Percentiles rank a stretch among this genome's conserved stretches.
Conservation (phyloP, 2,329 filamentous ascomycete genomes). For the Fusarium scirpi region DNA sequence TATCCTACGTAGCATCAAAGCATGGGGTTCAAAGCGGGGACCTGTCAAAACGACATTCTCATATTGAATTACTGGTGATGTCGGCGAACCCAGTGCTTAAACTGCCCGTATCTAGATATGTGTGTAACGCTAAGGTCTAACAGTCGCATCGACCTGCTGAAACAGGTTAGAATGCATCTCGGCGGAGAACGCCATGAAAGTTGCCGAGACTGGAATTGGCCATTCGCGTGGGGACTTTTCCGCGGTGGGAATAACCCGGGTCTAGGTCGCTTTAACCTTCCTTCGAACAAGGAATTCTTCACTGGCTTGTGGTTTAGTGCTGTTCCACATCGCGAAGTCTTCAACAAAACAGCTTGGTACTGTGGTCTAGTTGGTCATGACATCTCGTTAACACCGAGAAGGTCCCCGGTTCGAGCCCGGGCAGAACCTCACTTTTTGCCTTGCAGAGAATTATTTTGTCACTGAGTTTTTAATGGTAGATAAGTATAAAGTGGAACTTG, state of each 20-base stretch:
- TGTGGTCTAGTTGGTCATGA: neutral
- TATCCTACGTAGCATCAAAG: neutral
- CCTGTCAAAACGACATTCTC: neutral
- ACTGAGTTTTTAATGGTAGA: neutral
- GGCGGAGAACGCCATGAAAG: neutral
- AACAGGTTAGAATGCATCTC: neutral
- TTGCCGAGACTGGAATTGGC: neutral
- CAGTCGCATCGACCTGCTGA: neutral
- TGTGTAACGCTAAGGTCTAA: neutral
- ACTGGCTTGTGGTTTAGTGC: neutral
- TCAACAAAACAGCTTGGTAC: neutral
- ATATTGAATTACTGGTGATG: neutral
- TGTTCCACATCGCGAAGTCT: rapidly evolving
- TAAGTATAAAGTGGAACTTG: rapidly evolving
- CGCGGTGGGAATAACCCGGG: neutral
- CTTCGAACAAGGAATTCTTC: too few relatives aligned
- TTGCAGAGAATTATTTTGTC: rapidly evolving
- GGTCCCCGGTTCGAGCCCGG: neutral
- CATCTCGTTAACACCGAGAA: neutral
- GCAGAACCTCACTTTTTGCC: neutral
- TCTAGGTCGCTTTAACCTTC: neutral
- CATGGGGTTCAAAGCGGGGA: too few relatives aligned
- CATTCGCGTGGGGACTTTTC: neutral
- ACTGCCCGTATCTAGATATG: too few relatives aligned
- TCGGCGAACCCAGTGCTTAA: neutral